Percentiles rank a stretch among this genome's conserved stretches.
These are phyloP conservation scores for Calonectria honghensis DNA, from an alignment of 2,329 filamentous ascomycete species.

Conservation along the genomic window DNA sequence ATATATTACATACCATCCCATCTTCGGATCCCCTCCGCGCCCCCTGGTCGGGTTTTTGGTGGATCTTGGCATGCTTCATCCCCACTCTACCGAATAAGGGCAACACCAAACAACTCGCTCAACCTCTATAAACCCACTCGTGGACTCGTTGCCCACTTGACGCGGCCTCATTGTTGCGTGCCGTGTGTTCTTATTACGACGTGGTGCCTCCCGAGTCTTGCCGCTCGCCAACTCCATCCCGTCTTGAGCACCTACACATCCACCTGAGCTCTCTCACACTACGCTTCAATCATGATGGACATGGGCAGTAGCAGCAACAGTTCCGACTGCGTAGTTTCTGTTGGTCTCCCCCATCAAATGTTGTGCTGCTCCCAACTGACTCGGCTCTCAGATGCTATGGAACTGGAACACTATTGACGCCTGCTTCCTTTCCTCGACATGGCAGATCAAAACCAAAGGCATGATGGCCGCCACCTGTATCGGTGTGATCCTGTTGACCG, in stretches of 20 bases:
- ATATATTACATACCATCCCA: constrained; percentile 35
- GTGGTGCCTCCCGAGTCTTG: background rate
- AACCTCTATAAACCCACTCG: constrained; percentile 37
- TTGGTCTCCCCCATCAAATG: constrained; percentile 43
- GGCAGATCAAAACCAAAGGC: constrained; percentile 81
- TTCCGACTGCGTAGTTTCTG: constrained; percentile 58
- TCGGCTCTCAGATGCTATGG: constrained; percentile 79
- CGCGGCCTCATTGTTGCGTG: constrained; percentile 17
- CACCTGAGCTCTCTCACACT: constrained; percentile 28
- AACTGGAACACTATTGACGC: constrained; percentile 84
- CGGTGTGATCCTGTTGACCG: constrained; percentile 82
- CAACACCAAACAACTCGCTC: constrained; percentile 32
- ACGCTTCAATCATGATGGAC: constrained; percentile 46
- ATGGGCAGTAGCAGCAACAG: constrained; percentile 46
- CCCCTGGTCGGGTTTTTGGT: constrained; percentile 19
- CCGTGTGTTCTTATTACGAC: constrained; percentile 13
- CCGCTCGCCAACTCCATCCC: background rate
- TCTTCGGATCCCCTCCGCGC: constrained; percentile 33
- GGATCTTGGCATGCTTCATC: constrained; percentile 29
- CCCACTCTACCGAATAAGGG: constrained; percentile 29
- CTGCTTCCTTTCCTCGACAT: constrained; percentile 81
- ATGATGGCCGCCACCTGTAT: constrained; percentile 89
- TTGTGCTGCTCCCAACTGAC: constrained; percentile 11
- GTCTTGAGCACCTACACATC: background rate
- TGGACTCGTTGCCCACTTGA: constrained; percentile 21